Percentiles rank a stretch among this genome's conserved stretches.
Evolutionary conservation across 1,139 yeast species (phyloP).

Genomic region (Magnusiomyces suaveolens): DNA sequence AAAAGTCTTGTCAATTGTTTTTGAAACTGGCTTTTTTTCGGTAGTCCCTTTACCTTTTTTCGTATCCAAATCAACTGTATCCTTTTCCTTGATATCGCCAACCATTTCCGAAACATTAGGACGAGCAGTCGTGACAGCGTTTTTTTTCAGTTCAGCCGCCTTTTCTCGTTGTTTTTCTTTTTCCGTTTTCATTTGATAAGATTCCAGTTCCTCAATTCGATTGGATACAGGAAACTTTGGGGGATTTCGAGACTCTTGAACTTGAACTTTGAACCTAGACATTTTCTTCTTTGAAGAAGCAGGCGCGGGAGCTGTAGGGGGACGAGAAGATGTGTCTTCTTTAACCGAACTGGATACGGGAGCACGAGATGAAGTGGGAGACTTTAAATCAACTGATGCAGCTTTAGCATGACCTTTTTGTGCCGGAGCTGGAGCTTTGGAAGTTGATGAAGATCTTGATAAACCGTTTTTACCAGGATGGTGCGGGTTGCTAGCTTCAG

Average conservation of each 20-base stretch:
- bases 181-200: not conserved
- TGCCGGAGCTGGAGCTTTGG: not conserved
- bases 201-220: constrained; percentile 10
- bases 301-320: no score
- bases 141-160: not conserved
- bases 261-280: constrained; percentile 18
- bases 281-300: constrained; percentile 7
- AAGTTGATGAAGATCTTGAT: not conserved
- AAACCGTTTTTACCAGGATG: no score
- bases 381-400: not conserved
- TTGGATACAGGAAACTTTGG: constrained; percentile 5
- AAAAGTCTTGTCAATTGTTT: not conserved
- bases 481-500: not conserved
- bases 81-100: not conserved
- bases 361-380: not conserved
- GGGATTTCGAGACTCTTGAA: not conserved
- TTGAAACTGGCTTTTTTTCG: not conserved
- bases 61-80: not conserved
- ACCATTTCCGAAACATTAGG: not conserved
- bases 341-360: not conserved
- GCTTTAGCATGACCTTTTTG: not conserved
- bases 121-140: not conserved
- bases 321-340: not conserved
- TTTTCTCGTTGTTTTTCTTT: not conserved
- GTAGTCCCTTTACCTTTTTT: not conserved